These are phyloP conservation scores for Skeletonema tropicum DNA, from an alignment of 108 stramenopile species.

Conservation along the genomic window DNA sequence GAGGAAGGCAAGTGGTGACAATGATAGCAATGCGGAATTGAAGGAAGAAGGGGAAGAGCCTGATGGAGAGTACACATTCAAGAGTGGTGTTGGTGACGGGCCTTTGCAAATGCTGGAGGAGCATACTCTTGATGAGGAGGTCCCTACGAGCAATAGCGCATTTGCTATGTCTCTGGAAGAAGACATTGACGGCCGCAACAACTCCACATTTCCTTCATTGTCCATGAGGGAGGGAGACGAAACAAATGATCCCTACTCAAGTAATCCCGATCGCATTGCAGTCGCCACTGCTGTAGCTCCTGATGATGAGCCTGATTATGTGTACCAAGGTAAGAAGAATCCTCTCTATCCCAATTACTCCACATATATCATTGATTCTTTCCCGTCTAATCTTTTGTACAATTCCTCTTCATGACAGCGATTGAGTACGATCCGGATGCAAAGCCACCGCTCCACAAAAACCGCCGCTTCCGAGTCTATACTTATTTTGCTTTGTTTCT, in stretches of 20 bases:
- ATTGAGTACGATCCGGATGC: constrained; percentile 74
- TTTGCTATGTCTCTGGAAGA: background rate
- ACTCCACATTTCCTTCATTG: background rate
- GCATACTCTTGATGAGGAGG: background rate
- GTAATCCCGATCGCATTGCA: constrained; percentile 38
- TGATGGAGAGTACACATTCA: constrained; percentile 2
- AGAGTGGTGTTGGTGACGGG: background rate
- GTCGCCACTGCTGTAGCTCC: constrained; percentile 60
- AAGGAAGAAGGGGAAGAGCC: background rate
- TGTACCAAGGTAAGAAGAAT: constrained; percentile 14
- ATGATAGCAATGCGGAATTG: background rate
- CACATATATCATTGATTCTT: background rate
- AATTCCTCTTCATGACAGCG: constrained; percentile 36
- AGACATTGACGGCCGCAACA: background rate
- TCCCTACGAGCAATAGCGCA: background rate
- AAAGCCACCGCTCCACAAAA: constrained; percentile 61
- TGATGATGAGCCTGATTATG: constrained; percentile 61
- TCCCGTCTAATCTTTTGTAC: background rate
- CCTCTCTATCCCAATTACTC: background rate
- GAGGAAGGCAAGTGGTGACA: background rate
- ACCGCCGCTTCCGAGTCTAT: constrained; percentile 66
- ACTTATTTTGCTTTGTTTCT: constrained; percentile 39
- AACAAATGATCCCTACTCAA: background rate
- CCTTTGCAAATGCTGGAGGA: background rate
- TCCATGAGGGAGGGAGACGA: background rate